These are phyloP conservation scores for Santalum album DNA, from an alignment of 164 flowering plant genomes.

Conservation along the genomic window DNA sequence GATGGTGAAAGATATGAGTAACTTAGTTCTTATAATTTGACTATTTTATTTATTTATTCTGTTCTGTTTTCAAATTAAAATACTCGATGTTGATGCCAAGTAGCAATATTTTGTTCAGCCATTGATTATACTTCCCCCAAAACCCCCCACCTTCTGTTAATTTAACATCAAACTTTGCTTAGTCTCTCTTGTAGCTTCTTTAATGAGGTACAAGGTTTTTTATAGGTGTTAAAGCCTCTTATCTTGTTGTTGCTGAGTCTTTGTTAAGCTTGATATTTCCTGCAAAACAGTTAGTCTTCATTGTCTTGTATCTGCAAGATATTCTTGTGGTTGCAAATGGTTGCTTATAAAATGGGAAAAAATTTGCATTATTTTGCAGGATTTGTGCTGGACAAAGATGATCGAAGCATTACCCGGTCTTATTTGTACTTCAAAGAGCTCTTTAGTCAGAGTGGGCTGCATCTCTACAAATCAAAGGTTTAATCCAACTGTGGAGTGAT, in stretches of 20 bases:
- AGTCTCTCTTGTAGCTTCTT: too few species aligned
- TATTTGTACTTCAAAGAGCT: conserved; percentile 86
- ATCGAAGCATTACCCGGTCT: conserved; percentile 84
- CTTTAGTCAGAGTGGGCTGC: conserved; percentile 61
- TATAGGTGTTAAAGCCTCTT: too few species aligned
- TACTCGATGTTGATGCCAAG: too few species aligned
- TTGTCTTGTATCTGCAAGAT: neutral
- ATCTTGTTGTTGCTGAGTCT: neutral
- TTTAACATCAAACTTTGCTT: too few species aligned
- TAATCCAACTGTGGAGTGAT: neutral
- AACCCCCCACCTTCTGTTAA: too few species aligned
- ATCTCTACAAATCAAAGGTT: conserved; percentile 73
- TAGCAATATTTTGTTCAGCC: too few species aligned
- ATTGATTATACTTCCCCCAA: too few species aligned
- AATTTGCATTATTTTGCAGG: conserved; percentile 38
- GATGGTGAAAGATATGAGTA: too few species aligned
- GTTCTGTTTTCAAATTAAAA: too few species aligned
- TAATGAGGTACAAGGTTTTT: too few species aligned
- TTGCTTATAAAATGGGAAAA: neutral
- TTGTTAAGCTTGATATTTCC: neutral
- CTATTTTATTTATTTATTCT: too few species aligned
- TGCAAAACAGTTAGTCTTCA: neutral
- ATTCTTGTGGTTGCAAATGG: neutral
- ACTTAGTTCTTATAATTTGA: too few species aligned
- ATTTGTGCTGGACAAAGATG: conserved; percentile 87